A percentile compares a stretch with the other conserved stretches of the same genome.
phyloP scores from a whole-genome alignment of 1,284 basidiomycete species.

The Rhodotorula sp. region DNA sequence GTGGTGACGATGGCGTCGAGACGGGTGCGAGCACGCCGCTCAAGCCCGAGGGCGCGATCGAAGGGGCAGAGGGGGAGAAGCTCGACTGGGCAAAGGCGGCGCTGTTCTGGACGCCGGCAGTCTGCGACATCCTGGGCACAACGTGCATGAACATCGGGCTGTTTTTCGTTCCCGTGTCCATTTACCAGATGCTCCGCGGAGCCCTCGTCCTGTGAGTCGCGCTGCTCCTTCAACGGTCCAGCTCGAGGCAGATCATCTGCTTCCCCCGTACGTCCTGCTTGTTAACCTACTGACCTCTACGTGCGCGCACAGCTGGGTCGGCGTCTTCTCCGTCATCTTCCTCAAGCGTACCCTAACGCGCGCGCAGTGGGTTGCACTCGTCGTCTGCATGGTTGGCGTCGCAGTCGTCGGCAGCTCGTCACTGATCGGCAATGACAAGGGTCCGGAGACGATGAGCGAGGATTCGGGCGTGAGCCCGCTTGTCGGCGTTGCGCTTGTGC shows the following conservation, averaged over 20 bases:
- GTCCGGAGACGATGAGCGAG: slow-evolving; percentile 58
- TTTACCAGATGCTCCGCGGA: slow-evolving; percentile 97
- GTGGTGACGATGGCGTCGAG: not conserved
- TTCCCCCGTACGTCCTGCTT: not conserved
- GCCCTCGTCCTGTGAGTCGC: slow-evolving; percentile 96
- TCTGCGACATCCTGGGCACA: slow-evolving; percentile 52
- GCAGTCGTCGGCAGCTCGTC: slow-evolving; percentile 89
- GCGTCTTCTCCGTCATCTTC: slow-evolving; percentile 87
- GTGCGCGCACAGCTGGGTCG: slow-evolving; percentile 66
- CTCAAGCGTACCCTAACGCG: slow-evolving; percentile 68
- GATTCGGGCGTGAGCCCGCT: slow-evolving; percentile 44
- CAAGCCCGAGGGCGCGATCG: not conserved
- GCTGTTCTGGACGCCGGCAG: slow-evolving; percentile 37
- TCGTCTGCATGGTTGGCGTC: slow-evolving; percentile 88
- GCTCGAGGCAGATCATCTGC: slow-evolving; percentile 59
- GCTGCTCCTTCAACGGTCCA: slow-evolving; percentile 67
- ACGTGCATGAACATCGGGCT: slow-evolving; percentile 50
- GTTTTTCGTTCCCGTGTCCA: slow-evolving; percentile 68
- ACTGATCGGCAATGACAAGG: slow-evolving; percentile 72
- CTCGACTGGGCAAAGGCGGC: slow-evolving; percentile 22
- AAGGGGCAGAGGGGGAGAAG: not conserved
- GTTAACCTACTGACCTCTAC: not conserved
- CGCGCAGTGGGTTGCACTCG: slow-evolving; percentile 76
- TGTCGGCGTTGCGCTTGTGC: slow-evolving; percentile 77
- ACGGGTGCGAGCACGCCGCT: not conserved